Evolutionary conservation across 2,329 filamentous ascomycete species (phyloP).

Genomic region (Cladosporium sp.): DNA sequence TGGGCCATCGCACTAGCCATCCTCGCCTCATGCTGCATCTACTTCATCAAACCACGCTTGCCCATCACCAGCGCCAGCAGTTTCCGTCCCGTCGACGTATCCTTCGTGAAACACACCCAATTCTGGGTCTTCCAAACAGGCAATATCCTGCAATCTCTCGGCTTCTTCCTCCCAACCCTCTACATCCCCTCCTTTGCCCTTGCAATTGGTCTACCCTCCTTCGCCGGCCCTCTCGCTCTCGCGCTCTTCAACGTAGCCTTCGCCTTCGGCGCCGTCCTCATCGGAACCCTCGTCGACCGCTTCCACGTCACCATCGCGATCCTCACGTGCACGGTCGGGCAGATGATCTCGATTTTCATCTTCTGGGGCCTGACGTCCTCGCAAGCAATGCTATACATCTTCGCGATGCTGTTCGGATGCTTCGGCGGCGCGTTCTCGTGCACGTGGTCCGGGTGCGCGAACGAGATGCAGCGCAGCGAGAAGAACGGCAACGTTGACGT

Average conservation of each 20-base stretch:
- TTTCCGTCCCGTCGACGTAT: conserved; percentile 35
- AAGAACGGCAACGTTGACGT: conserved; percentile 40
- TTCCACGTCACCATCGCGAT: conserved; percentile 43
- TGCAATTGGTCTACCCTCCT: conserved; percentile 37
- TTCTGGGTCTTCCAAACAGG: conserved; percentile 48
- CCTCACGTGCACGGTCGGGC: conserved; percentile 39
- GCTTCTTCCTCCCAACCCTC: conserved; percentile 46
- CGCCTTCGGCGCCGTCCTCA: conserved; percentile 40
- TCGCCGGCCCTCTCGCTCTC: conserved; percentile 41
- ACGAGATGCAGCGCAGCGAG: conserved; percentile 24
- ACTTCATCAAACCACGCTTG: conserved; percentile 23
- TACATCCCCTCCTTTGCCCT: conserved; percentile 46
- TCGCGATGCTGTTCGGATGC: conserved; percentile 45
- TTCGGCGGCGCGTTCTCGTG: conserved; percentile 43
- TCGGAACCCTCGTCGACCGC: conserved; percentile 43
- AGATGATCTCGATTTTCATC: conserved; percentile 41
- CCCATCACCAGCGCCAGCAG: conserved; percentile 24
- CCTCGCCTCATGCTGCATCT: conserved; percentile 21
- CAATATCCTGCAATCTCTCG: conserved; percentile 45
- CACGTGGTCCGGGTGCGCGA: conserved; percentile 35
- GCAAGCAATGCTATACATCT: conserved; percentile 43
- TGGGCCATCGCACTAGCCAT: conserved; percentile 41
- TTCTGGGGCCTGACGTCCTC: conserved; percentile 50
- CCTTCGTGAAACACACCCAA: conserved; percentile 37
- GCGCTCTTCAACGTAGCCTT: conserved; percentile 43